A percentile compares a stretch with the other conserved stretches of the same genome.
These are phyloP conservation scores for Stephanodiscus minutulus DNA, from an alignment of 108 stramenopile genomes.

Conservation along the genomic window DNA sequence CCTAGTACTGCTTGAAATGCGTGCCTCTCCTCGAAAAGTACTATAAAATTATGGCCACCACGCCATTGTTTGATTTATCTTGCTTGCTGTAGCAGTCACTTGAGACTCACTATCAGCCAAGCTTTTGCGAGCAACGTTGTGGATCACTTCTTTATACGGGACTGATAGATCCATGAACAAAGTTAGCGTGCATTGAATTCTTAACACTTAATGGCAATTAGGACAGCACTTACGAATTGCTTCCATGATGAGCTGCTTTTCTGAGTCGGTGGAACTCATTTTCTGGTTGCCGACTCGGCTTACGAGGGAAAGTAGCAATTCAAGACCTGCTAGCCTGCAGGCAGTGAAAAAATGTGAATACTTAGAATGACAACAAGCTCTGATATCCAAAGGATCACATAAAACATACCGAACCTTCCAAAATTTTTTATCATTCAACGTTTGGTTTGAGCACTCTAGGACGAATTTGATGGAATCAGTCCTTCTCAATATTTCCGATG, in stretches of 20 bases:
- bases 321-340: conserved; percentile 50
- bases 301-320: conserved; percentile 39
- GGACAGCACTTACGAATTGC: conserved; percentile 38
- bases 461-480: conserved; percentile 38
- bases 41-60: conserved; percentile 60
- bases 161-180: conserved; percentile 15
- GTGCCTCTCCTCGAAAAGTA: background rate
- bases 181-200: background rate
- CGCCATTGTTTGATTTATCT: conserved; percentile 54
- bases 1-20: too few species aligned
- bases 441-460: conserved; percentile 47
- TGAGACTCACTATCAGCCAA: conserved; percentile 71
- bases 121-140: conserved; percentile 46
- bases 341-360: background rate
- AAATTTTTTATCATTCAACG: conserved; percentile 79
- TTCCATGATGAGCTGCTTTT: conserved; percentile 63
- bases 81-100: conserved; percentile 67
- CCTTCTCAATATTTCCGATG: conserved; percentile 43
- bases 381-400: background rate
- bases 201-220: background rate
- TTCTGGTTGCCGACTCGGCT: conserved; percentile 28
- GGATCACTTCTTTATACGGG: conserved; percentile 75
- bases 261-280: conserved; percentile 22
- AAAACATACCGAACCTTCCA: conserved; percentile 69
- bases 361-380: background rate